Conservation (phyloP, 371 early-diverging fungal species). For the Mucor circinelloides region DNA sequence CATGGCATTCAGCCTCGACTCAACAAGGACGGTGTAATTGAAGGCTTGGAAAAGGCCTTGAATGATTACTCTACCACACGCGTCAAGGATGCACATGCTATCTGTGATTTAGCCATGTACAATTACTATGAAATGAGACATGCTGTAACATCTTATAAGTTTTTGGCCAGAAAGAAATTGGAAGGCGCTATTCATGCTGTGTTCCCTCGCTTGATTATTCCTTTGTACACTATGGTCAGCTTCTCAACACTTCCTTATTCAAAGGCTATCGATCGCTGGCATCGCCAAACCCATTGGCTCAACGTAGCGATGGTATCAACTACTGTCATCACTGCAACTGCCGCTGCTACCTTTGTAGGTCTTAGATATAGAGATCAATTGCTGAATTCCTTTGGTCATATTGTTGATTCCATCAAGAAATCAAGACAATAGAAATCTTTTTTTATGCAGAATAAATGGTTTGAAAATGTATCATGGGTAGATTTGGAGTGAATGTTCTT, state of each 20-base stretch:
- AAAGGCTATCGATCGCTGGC: slow-evolving; percentile 64
- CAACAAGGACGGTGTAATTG: slow-evolving; percentile 2
- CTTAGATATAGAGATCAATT: slow-evolving; percentile 12
- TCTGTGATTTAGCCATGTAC: slow-evolving; percentile 92
- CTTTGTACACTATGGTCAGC: slow-evolving; percentile 96
- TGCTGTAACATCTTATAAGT: slow-evolving; percentile 73
- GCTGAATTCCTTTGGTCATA: background rate
- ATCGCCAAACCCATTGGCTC: slow-evolving; percentile 59
- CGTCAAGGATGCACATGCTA: slow-evolving; percentile 85
- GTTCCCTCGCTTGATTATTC: slow-evolving; percentile 77
- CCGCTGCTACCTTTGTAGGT: slow-evolving; percentile 4
- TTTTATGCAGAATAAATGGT: slow-evolving; percentile 22
- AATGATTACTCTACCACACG: slow-evolving; percentile 75
- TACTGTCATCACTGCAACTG: slow-evolving; percentile 7
- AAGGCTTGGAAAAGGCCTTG: slow-evolving; percentile 60
- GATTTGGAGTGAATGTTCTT: slow-evolving; percentile 37
- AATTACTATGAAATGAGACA: slow-evolving; percentile 96
- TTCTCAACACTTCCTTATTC: slow-evolving; percentile 91
- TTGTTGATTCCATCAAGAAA: background rate
- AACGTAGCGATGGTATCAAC: slow-evolving; percentile 27
- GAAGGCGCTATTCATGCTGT: slow-evolving; percentile 75
- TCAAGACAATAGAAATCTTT: background rate
- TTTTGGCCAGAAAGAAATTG: slow-evolving; percentile 75
- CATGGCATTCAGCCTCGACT: slow-evolving; percentile 46
- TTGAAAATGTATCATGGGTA: slow-evolving; percentile 49